These are phyloP conservation scores for Skeletonema potamos DNA, from an alignment of 108 stramenopile genomes.

Conservation along the genomic window DNA sequence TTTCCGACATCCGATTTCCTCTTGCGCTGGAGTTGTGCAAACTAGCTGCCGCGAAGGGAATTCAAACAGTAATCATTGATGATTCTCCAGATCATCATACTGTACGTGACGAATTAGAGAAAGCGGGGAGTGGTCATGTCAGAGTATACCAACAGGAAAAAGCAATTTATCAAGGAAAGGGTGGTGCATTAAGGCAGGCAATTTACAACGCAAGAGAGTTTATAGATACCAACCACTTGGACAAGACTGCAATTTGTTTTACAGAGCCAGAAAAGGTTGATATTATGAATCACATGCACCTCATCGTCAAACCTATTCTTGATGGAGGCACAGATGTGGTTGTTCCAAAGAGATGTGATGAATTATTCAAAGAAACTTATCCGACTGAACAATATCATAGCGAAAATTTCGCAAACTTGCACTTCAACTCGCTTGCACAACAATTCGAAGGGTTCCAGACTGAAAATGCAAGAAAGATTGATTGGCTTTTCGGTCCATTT, in stretches of 20 bases:
- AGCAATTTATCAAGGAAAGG: constrained; percentile 49
- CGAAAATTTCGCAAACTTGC: constrained; percentile 58
- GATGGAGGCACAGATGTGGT: constrained; percentile 38
- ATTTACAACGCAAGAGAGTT: constrained; percentile 17
- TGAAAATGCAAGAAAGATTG: constrained; percentile 18
- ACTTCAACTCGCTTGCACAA: constrained; percentile 47
- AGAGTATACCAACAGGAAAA: constrained; percentile 29
- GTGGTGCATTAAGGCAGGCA: constrained; percentile 57
- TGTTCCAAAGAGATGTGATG: constrained; percentile 38
- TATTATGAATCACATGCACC: constrained; percentile 34
- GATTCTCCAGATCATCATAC: constrained; percentile 35
- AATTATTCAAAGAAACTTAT: constrained; percentile 49
- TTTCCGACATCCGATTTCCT: constrained; percentile 37
- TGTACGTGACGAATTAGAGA: constrained; percentile 5
- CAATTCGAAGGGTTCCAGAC: constrained; percentile 19
- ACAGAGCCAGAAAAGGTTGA: constrained; percentile 65
- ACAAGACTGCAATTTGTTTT: constrained; percentile 40
- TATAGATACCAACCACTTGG: constrained; percentile 1
- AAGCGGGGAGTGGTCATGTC: constrained; percentile 7
- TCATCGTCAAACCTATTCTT: constrained; percentile 11
- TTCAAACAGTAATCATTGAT: constrained; percentile 43
- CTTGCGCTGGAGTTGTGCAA: constrained; percentile 45
- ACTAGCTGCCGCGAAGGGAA: constrained; percentile 23
- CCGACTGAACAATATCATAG: constrained; percentile 75
- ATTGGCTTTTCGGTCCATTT: constrained; percentile 67